Percentiles rank a stretch among this genome's conserved stretches.
Evolutionary conservation across 1,284 basidiomycete species (phyloP).

Genomic region (Ceratobasidium sp.): DNA sequence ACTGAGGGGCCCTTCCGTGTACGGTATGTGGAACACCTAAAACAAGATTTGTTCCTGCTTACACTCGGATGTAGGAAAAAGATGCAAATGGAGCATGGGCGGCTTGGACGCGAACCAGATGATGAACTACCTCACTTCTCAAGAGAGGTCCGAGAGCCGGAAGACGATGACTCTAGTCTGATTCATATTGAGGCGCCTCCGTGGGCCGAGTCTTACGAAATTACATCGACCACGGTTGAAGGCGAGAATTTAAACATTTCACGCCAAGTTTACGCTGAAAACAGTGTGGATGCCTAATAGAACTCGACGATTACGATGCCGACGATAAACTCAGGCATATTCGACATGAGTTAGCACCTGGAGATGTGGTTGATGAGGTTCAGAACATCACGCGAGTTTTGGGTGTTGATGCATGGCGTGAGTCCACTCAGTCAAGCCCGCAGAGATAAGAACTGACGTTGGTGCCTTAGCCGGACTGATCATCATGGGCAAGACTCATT

Average conservation of each 20-base stretch:
- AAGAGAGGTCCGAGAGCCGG: conserved; percentile 66
- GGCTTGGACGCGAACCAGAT: conserved; percentile 61
- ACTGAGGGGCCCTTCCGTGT: conserved; percentile 88
- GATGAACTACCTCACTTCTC: conserved; percentile 50
- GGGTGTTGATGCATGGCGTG: conserved; percentile 88
- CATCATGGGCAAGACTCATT: conserved; percentile 82
- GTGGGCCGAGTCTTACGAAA: conserved; percentile 81
- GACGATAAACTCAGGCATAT: conserved; percentile 81
- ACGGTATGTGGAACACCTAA: conserved; percentile 57
- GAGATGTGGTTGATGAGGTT: conserved; percentile 91
- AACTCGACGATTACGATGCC: conserved; percentile 45
- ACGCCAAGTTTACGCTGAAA: neutral
- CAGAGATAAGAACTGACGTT: conserved; percentile 32
- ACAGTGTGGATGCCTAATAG: conserved; percentile 10
- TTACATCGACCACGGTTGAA: conserved; percentile 68
- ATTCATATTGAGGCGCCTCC: conserved; percentile 72
- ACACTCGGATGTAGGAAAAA: conserved; percentile 63
- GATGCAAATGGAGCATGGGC: conserved; percentile 62
- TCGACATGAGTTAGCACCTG: conserved; percentile 85
- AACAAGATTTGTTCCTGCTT: neutral
- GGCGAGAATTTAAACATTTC: conserved; percentile 51
- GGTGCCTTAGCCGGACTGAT: conserved; percentile 76
- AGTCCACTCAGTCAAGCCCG: conserved; percentile 47
- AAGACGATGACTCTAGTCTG: conserved; percentile 65
- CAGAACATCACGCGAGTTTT: conserved; percentile 84